Conservation (phyloP, 371 early-diverging fungal genomes). For the Mucor plumbeus region DNA sequence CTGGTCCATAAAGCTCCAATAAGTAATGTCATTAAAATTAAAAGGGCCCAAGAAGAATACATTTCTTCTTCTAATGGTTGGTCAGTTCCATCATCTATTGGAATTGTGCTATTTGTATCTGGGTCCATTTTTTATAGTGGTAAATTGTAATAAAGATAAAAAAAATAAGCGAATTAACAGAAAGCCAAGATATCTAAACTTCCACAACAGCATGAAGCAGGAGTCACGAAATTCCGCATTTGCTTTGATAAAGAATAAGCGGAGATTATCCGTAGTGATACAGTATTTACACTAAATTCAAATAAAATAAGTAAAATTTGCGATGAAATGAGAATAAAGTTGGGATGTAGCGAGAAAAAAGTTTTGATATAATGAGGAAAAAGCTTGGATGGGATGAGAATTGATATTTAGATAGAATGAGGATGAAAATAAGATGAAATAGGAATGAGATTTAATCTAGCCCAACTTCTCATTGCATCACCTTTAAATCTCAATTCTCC, state of each 20-base stretch:
- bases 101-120: slow-evolving; percentile 21
- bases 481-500: too few species aligned
- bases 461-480: too few species aligned
- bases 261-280: too few species aligned
- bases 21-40: slow-evolving; percentile 84
- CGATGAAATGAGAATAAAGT: too few species aligned
- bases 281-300: too few species aligned
- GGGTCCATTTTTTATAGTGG: slow-evolving; percentile 20
- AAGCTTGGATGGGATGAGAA: too few species aligned
- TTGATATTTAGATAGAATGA: too few species aligned
- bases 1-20: slow-evolving; percentile 83
- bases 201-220: slow-evolving; percentile 2
- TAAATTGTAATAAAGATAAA: not conserved
- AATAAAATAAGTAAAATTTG: too few species aligned
- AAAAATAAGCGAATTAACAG: not conserved
- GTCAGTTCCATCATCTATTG: slow-evolving; percentile 30
- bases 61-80: slow-evolving; percentile 71
- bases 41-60: slow-evolving; percentile 82
- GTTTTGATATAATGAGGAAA: too few species aligned
- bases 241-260: not conserved
- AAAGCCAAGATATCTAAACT: slow-evolving; percentile 6
- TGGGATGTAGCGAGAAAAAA: too few species aligned
- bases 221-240: slow-evolving; percentile 5
- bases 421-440: too few species aligned
- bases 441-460: too few species aligned